Percentiles rank a stretch among this genome's conserved stretches.
Evolutionary conservation across 768 basidiomycete genomes (phyloP).

Genomic region (Xerocomellus intermedius): DNA sequence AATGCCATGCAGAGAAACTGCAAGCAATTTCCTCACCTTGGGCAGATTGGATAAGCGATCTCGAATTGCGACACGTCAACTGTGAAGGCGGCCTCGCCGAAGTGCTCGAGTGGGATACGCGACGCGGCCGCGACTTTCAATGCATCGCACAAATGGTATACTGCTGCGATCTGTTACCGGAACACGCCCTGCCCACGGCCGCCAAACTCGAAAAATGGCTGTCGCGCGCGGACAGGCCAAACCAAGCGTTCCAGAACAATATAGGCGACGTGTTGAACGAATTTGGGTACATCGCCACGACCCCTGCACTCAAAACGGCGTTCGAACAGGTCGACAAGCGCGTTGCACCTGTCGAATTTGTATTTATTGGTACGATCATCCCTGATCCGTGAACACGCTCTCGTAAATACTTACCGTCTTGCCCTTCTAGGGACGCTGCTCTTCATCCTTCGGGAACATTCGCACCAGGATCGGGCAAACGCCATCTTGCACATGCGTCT

Average conservation of each 20-base stretch:
- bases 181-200: conserved; percentile 50
- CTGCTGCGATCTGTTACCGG: conserved; percentile 54
- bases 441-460: conserved; percentile 45
- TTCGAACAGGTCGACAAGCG: conserved; percentile 56
- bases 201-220: conserved; percentile 55
- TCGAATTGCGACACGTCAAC: conserved; percentile 58
- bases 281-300: conserved; percentile 53
- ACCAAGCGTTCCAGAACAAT: conserved; percentile 46
- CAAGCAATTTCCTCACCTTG: conserved; percentile 75
- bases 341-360: conserved; percentile 74
- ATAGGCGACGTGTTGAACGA: conserved; percentile 54
- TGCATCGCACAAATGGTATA: conserved; percentile 68
- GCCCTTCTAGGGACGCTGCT: conserved; percentile 62
- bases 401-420: not conserved
- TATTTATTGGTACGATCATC: conserved; percentile 64
- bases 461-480: conserved; percentile 47
- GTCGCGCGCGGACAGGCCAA: conserved; percentile 36
- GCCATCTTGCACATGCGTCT: conserved; percentile 58
- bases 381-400: not conserved
- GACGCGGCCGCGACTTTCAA: conserved; percentile 75
- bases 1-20: conserved; percentile 57
- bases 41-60: conserved; percentile 61
- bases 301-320: conserved; percentile 39
- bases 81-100: conserved; percentile 56
- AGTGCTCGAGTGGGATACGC: conserved; percentile 60